Evolutionary conservation across 805 yeast genomes (phyloP), one percentile per base, ranked within the genome.

Genomic region (Cyberlindnera samutprakarnensis): DNA sequence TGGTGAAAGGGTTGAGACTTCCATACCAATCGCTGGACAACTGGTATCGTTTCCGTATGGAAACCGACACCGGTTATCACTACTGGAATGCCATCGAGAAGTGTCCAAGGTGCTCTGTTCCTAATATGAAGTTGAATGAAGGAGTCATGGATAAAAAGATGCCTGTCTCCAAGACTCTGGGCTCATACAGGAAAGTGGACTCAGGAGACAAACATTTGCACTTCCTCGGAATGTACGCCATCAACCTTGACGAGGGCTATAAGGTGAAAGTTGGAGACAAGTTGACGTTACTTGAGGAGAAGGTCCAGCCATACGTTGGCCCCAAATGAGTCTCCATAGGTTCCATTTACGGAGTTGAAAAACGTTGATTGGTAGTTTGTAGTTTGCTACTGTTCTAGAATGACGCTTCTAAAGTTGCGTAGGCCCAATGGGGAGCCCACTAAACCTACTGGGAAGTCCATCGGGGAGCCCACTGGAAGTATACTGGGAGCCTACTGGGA

Each of bases 221-320:
- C 9, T 47, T 44, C 28, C 27, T 47, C n/a, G 51, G 51, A 0
- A 32, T 31, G 4, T 44, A 41, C 36, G 27, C 38, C 5, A 38
- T 47, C 13, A 49, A 44, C 19, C 36, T 38, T 14, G 42, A 39
- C 12, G 33, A 35, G 7, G 51, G 48, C 5, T 47, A 47, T 25
- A 37, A 23, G 3, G 25, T 47, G 3, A 28, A 24, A 5, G 38
- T 38, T 9, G 49, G 48, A 23, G 49, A 47, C 26, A 31, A 36
- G 19, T 17, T 44, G 8, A 36, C 31, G 12, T 29, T 42, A 4
- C 30, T 30, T 11, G 38, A 44, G 27, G 42, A 36, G 23, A 41
- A 32, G 18, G 35, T 35, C 28, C 28, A 29, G 5, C 24, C 15
- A 7, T 27, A 27, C 14, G 12, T 12, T 6, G 28, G 28, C 4